Evolutionary conservation across 1,284 basidiomycete species (phyloP), one percentile per base, ranked within the genome.

Genomic region (Apiotrichum sp.): DNA sequence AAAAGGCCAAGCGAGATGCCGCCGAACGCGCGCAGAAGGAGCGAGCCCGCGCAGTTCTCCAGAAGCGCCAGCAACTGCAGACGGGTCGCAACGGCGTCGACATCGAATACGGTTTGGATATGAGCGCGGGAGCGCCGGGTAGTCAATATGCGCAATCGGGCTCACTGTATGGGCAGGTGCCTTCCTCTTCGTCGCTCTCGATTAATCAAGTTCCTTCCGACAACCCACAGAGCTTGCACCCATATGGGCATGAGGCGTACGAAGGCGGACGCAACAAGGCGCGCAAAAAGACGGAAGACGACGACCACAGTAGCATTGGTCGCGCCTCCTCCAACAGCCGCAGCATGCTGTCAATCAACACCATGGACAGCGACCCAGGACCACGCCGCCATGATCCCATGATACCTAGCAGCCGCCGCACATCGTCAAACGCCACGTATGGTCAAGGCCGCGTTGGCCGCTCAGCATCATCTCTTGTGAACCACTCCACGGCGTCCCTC

Each of bases 41-140:
- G 66, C 87, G 95, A 67, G 91, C 95, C 6, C 84, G 95, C 51
- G 93, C 92, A 40, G 95, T 98, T 73, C 88, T 98, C 85, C 85
- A 87, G 71, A 97, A 97, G 79, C 88, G 91, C 69, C 85, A 83
- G 57, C 83, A 85, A 64, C 80, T 90, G 69, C 4, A 6, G 10
- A 22, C 22, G 22, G 22, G 22, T 22, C 22, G 22, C 22, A 22
- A 22, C 22, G n/a, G 9, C 11, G 46, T 14, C 33, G 67, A 67
- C 22, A 41, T 67, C 14, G 65, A 65, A 41, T 68, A 53, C 34
- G n/a, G n/a, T 6, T 13, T 53, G 9, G 22, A 22, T 22, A 22
- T 22, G 22, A 22, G 22, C 22, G 22, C 22, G 22, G 22, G 22
- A 22, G 22, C 22, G 22, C 22, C 22, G 22, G 22, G 22, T 22